A percentile compares a stretch with the other conserved stretches of the same genome.
These are phyloP conservation scores for Pestalotiopsis sp. DNA, from an alignment of 2,329 filamentous ascomycete genomes.

Conservation along the genomic window DNA sequence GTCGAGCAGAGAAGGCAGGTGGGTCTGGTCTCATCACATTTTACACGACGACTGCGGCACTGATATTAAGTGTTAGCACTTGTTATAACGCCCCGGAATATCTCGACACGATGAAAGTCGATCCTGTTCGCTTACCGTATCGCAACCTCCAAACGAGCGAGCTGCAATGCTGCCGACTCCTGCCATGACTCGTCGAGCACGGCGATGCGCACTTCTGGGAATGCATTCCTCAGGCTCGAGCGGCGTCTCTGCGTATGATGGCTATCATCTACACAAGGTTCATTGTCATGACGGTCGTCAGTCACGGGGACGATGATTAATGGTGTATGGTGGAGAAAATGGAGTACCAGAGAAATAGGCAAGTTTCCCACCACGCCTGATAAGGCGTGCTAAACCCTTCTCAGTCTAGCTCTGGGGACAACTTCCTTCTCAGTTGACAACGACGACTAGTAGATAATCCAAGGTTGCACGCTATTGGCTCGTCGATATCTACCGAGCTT, in stretches of 20 bases:
- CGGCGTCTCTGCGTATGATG: background rate
- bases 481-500: background rate
- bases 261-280: background rate
- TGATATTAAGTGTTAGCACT: conserved; percentile 15
- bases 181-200: background rate
- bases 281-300: background rate
- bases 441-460: background rate
- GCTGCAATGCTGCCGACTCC: background rate
- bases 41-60: conserved; percentile 38
- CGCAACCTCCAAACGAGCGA: conserved; percentile 4
- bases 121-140: conserved; percentile 1
- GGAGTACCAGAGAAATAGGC: background rate
- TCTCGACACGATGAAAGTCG: background rate
- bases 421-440: background rate
- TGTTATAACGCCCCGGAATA: background rate
- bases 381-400: background rate
- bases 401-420: background rate
- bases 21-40: conserved; percentile 38
- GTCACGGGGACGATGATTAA: background rate
- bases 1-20: conserved; percentile 32
- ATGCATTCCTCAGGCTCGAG: background rate
- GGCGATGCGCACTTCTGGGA: background rate
- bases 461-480: background rate
- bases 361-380: background rate
- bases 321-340: background rate